phyloP scores from a whole-genome alignment of 116 monocot species.

The Posidonia oceanica region DNA sequence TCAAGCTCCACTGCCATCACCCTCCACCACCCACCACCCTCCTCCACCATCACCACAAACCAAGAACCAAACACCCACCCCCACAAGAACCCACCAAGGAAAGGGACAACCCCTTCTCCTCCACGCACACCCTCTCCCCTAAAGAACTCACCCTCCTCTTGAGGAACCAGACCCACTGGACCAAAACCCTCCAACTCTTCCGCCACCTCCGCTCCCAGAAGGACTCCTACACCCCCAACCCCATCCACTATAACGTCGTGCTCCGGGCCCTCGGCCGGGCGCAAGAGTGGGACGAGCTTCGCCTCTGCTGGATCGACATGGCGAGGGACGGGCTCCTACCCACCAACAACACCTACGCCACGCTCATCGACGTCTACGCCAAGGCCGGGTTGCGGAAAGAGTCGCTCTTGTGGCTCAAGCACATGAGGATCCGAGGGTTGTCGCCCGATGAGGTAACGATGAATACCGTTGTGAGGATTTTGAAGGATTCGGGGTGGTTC shows the following conservation, averaged over 20 bases:
- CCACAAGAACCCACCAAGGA: too few species aligned
- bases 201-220: conserved; percentile 16
- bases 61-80: too few species aligned
- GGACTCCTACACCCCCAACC: conserved; percentile 39
- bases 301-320: conserved; percentile 61
- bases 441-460: conserved; percentile 71
- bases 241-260: conserved; percentile 74
- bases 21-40: too few species aligned
- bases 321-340: conserved; percentile 37
- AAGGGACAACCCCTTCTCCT: too few species aligned
- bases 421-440: conserved; percentile 47
- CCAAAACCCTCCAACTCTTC: conserved; percentile 36
- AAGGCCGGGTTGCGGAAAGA: conserved; percentile 41
- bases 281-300: conserved; percentile 58
- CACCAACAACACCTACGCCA: conserved; percentile 67
- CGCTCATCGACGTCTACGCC: conserved; percentile 53
- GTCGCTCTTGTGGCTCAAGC: conserved; percentile 55
- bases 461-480: conserved; percentile 46
- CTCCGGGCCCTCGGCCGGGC: conserved; percentile 47
- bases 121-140: conserved; percentile 16
- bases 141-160: conserved; percentile 17
- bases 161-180: conserved; percentile 44
- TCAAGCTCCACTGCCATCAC: too few species aligned
- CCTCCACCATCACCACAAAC: too few species aligned
- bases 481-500: conserved; percentile 52